A percentile compares a stretch with the other conserved stretches of the same genome.
These are phyloP conservation scores for Pisolithus thermaeus DNA, from an alignment of 1,284 basidiomycete species.

Conservation along the genomic window DNA sequence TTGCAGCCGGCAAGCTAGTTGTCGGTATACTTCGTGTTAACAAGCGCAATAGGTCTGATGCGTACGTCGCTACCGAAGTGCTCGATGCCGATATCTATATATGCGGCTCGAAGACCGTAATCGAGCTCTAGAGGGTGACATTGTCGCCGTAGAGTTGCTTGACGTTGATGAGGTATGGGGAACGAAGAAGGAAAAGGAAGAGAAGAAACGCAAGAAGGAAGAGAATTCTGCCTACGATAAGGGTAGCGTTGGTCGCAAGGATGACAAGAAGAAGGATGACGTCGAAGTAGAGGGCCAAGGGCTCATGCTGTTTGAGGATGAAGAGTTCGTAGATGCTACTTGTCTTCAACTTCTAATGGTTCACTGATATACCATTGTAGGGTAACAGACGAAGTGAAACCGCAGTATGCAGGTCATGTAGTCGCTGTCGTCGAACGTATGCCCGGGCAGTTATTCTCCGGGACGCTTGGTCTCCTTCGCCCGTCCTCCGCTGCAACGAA, in stretches of 20 bases:
- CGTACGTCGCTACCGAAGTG: slow-evolving; percentile 98
- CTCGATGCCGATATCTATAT: slow-evolving; percentile 99
- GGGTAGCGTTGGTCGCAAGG: slow-evolving; percentile 72
- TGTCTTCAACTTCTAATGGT: background rate
- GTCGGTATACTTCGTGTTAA: slow-evolving; percentile 97
- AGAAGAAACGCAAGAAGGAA: slow-evolving; percentile 99
- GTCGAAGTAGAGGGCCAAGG: slow-evolving; percentile 99
- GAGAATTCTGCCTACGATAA: slow-evolving; percentile 94
- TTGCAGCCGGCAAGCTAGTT: slow-evolving; percentile 97
- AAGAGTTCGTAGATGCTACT: slow-evolving; percentile 59
- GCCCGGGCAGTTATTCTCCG: slow-evolving; percentile 98
- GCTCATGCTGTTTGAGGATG: slow-evolving; percentile 93
- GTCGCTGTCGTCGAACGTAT: slow-evolving; percentile 98
- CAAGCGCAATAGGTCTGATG: slow-evolving; percentile 98
- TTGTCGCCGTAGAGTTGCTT: slow-evolving; percentile 96
- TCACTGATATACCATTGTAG: slow-evolving; percentile 32
- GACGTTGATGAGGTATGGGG: slow-evolving; percentile 99
- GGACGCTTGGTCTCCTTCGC: slow-evolving; percentile 90
- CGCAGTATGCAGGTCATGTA: slow-evolving; percentile 94
- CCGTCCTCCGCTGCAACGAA: slow-evolving; percentile 98
- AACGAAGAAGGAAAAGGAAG: slow-evolving; percentile 99
- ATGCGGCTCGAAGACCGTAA: slow-evolving; percentile 99
- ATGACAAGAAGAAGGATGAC: slow-evolving; percentile 99
- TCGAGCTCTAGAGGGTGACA: slow-evolving; percentile 96
- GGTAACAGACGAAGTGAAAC: slow-evolving; percentile 95